Base-by-base conservation (phyloP, 306 rosid genomes). In the Vachellia collinsii region DNA sequence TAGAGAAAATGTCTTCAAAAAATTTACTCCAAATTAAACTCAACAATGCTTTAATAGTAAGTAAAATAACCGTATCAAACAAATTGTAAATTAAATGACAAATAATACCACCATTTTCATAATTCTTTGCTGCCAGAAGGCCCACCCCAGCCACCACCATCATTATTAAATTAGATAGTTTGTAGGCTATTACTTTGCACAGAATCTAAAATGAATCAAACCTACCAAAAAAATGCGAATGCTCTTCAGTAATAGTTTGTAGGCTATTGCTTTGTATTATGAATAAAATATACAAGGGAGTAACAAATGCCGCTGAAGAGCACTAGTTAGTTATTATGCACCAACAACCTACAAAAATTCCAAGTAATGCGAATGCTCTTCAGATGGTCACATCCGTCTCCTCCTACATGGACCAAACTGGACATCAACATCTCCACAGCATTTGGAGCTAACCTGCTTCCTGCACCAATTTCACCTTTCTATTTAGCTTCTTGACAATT, bases 381-480 rank as follows among this genome's bases (percentile, higher is more conserved):
- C 34, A 46, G 42, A 42, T 51, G 62, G 81, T 48, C 43, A 20
- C 73, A 43, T 62, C 72, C 77, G 42, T 62, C 81, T 72, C 43
- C 65, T n/a, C 47, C 80, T 53, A 11, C 46, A 81, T 76, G 75
- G 66, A 75, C 79, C 58, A 48, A 53, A 20, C 16, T 38, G 84
- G 64, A 39, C 56, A 82, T 56, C 34, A 23, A 1, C 53, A 37
- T 23, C 65, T 47, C 19, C 76, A 14, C 38, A 39, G 25, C 63
- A 70, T 44, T 75, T 3, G 50, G 72, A 34, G 44, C 78, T 43
- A 61, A 69, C 53, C n/a, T 70, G 43, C 61, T 76, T 76, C 84
- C 82, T 80, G 82, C 76, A 72, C 38, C 58, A 72, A 76, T 79
- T 76, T 72, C 73, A 76, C 54, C 47, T 64, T 54, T 10, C 46